Base-by-base conservation (phyloP, 345 rosid species). In the Salix udensis region DNA sequence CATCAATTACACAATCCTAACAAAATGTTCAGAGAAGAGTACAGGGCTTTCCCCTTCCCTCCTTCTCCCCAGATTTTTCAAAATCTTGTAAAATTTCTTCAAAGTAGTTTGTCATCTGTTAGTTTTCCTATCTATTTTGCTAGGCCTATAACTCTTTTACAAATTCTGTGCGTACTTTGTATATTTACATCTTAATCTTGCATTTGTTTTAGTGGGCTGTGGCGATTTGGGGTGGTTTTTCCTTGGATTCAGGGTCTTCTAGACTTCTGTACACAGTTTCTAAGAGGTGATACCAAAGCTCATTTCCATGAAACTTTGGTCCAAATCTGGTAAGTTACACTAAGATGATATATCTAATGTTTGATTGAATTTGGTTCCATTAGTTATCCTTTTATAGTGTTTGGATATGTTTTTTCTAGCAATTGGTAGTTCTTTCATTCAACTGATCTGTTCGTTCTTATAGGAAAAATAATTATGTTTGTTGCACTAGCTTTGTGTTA, bases 201-300 rank as follows among this genome's bases (percentile, higher is more conserved):
- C 4, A 58, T 58, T 58, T 58, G 62, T 58, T 58, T 58, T 58
- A 24, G 62, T 4, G 5, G 24, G 62, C 62, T n/a, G 62, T 58
- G 62, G 62, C 5, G 12, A 10, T 58, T 10, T 58, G 62, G 62
- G 62, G 62, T 58, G 24, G 23, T 58, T 58, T 10, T 58, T 58
- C 28, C 26, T 21, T 58, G 62, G 28, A n/a, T 77, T 75, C 88
- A 94, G 98, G 97, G 84, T 93, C 82, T 95, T 91, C 88, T 85
- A 90, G 82, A 89, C 88, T 84, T 84, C 79, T 76, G 76, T 91
- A 31, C 96, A 1, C 80, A 79, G 82, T 75, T 90, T 84, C 84
- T 88, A 71, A 88, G 81, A 71, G 90, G 90, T 46, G 76, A 82
- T 66, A 81, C 80, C 18, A 89, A 87, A 69, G 79, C 82, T 64